These are phyloP conservation scores for Amphirosellinia nigrospora DNA, from an alignment of 495 filamentous ascomycete species.

Conservation along the genomic window DNA sequence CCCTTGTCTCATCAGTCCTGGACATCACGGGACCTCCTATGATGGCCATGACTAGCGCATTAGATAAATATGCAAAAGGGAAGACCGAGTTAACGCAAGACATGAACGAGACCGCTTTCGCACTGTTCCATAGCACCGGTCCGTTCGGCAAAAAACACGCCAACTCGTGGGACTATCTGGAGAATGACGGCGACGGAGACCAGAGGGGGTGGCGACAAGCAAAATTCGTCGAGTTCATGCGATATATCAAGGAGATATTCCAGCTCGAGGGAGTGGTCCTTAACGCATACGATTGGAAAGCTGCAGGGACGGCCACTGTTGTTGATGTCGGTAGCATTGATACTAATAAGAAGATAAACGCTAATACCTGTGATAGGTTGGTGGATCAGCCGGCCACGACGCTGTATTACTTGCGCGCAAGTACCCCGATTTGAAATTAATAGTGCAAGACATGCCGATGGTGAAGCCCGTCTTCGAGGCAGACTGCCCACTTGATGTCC, in stretches of 20 bases:
- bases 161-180: slow-evolving; percentile 41
- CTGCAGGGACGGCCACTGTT: slow-evolving; percentile 36
- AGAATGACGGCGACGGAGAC: slow-evolving; percentile 41
- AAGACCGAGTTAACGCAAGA: slow-evolving; percentile 35
- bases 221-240: slow-evolving; percentile 41
- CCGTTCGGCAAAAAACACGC: slow-evolving; percentile 34
- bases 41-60: slow-evolving; percentile 58
- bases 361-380: slow-evolving; percentile 32
- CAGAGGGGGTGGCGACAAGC: slow-evolving; percentile 38
- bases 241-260: slow-evolving; percentile 38
- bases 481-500: slow-evolving; percentile 38
- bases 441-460: slow-evolving; percentile 46
- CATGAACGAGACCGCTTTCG: slow-evolving; percentile 39
- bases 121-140: slow-evolving; percentile 34
- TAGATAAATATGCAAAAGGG: slow-evolving; percentile 33
- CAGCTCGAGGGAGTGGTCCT: slow-evolving; percentile 37
- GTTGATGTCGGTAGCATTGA: slow-evolving; percentile 38
- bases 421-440: slow-evolving; percentile 39
- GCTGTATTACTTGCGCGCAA: slow-evolving; percentile 37
- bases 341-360: background rate
- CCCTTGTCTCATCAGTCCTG: slow-evolving; percentile 73
- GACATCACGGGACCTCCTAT: slow-evolving; percentile 72
- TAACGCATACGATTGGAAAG: slow-evolving; percentile 41
- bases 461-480: slow-evolving; percentile 37
- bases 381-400: slow-evolving; percentile 39